Percentiles rank a stretch among this genome's conserved stretches.
These are phyloP conservation scores for Claviceps arundinis DNA, from an alignment of 2,329 filamentous ascomycete genomes.

Conservation along the genomic window DNA sequence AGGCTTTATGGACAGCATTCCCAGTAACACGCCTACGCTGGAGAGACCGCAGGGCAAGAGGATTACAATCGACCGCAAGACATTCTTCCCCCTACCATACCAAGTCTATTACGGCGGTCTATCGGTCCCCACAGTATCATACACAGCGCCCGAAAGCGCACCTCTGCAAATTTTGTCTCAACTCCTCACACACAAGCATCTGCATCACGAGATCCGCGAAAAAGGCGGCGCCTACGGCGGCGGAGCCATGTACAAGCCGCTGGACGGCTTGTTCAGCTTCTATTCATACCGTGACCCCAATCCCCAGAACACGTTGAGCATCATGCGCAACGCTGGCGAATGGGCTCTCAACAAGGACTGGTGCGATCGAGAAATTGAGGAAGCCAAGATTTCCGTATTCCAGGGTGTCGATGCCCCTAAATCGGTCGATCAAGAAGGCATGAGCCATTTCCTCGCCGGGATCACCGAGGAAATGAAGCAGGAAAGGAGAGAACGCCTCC, in stretches of 20 bases:
- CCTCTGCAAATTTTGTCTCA: constrained; percentile 81
- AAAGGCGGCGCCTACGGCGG: constrained; percentile 95
- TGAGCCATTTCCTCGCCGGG: constrained; percentile 72
- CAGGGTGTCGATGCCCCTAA: constrained; percentile 81
- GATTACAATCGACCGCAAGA: constrained; percentile 46
- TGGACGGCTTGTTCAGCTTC: constrained; percentile 83
- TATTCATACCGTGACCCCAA: constrained; percentile 97
- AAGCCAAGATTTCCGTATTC: constrained; percentile 92
- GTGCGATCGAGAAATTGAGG: constrained; percentile 76
- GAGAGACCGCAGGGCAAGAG: constrained; percentile 16
- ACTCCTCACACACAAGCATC: constrained; percentile 86
- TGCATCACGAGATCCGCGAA: constrained; percentile 95
- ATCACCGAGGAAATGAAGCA: constrained; percentile 85
- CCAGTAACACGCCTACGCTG: constrained; percentile 25
- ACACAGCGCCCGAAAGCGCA: constrained; percentile 61
- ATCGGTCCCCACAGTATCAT: constrained; percentile 71
- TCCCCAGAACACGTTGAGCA: constrained; percentile 71
- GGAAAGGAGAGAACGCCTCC: constrained; percentile 63
- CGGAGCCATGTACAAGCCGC: constrained; percentile 66
- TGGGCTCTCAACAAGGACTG: constrained; percentile 76
- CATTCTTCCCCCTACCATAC: constrained; percentile 89
- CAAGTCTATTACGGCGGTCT: constrained; percentile 92
- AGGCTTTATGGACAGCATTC: constrained; percentile 46
- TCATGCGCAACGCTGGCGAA: constrained; percentile 69
- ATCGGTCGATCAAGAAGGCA: constrained; percentile 77